Base-by-base conservation (phyloP, 768 basidiomycete genomes). In the Termitomyces sp. region DNA sequence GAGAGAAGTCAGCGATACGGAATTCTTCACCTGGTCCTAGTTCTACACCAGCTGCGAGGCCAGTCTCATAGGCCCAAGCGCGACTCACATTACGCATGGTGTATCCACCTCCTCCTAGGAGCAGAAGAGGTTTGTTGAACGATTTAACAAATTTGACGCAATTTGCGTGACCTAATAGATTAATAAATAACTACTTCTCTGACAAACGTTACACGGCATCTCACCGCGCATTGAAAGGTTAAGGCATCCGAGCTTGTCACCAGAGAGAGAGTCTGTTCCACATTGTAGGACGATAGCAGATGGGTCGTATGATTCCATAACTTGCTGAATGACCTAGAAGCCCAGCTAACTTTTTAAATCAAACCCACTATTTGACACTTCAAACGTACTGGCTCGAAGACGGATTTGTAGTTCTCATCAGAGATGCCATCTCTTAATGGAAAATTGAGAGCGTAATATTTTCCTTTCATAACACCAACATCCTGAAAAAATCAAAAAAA, bases 51-150 rank as follows among this genome's bases (percentile, higher is more conserved):
- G 96, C 94, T n/a, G 97, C 97, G 40, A 99, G 72, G 22, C 97
- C 97, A 2, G 97, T 99, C 73, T 99, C 97, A 64, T 85, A 99
- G 20, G 97, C 96, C 97, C 97, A 99, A 12, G 91, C 88, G 40
- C 97, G 83, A 59, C 93, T 94, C 56, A 98, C 96, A 59, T 96
- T 96, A 41, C 95, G 89, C 84, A 99, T 96, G 3, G 97, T 99
- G 70, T 99, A 99, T 0, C 97, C 97, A 10, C 97, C 97, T 25
- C 97, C 97, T 13, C 97, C 97, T 23, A 99, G 84, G 18, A 99
- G 77, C 11, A 99, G 75, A n/a, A 98, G 70, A 2, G 97, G 97
- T 46, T 92, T 88, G 66, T 91, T 89, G 73, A 98, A 97, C 0
- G 91, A 93, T 68, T 98, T 97, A 50, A 99, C 91, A 68, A 96